These are phyloP conservation scores for Exutisphaerella laricina DNA, from an alignment of 2,329 filamentous ascomycete genomes.

Conservation along the genomic window DNA sequence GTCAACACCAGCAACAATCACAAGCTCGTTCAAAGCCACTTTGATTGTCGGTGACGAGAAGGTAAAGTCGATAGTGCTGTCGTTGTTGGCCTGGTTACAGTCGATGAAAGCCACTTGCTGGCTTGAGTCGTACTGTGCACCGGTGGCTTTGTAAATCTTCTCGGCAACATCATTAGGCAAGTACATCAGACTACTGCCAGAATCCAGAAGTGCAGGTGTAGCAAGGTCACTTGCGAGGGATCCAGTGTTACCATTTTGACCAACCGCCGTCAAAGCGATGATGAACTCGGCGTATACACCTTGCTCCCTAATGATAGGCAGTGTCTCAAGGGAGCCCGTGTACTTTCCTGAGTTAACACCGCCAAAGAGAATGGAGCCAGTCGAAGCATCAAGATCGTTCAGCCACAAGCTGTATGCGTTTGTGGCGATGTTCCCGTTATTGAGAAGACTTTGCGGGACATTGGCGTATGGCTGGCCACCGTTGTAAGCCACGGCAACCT, in stretches of 20 bases:
- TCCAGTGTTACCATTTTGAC: conserved; percentile 38
- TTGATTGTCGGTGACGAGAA: conserved; percentile 53
- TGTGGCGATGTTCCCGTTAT: conserved; percentile 56
- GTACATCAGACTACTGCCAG: conserved; percentile 67
- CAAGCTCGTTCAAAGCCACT: conserved; percentile 52
- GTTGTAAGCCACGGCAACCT: conserved; percentile 62
- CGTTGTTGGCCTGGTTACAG: conserved; percentile 47
- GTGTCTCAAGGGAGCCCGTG: conserved; percentile 54
- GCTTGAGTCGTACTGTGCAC: conserved; percentile 38
- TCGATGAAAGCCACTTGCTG: conserved; percentile 48
- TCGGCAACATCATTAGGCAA: conserved; percentile 57
- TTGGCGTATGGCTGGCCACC: conserved; percentile 50
- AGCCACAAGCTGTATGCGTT: conserved; percentile 66
- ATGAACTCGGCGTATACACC: conserved; percentile 49
- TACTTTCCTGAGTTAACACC: conserved; percentile 76
- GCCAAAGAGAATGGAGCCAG: conserved; percentile 70
- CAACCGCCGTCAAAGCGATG: conserved; percentile 48
- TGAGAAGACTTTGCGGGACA: conserved; percentile 59
- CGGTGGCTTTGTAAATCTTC: conserved; percentile 37
- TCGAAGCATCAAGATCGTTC: conserved; percentile 54
- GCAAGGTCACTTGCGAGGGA: conserved; percentile 40
- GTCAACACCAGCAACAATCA: conserved; percentile 46
- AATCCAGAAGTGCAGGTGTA: conserved; percentile 63
- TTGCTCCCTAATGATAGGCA: conserved; percentile 52
- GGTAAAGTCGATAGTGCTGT: conserved; percentile 51